phyloP scores from a whole-genome alignment of 1,139 yeast species.

The Pichia sp. region DNA sequence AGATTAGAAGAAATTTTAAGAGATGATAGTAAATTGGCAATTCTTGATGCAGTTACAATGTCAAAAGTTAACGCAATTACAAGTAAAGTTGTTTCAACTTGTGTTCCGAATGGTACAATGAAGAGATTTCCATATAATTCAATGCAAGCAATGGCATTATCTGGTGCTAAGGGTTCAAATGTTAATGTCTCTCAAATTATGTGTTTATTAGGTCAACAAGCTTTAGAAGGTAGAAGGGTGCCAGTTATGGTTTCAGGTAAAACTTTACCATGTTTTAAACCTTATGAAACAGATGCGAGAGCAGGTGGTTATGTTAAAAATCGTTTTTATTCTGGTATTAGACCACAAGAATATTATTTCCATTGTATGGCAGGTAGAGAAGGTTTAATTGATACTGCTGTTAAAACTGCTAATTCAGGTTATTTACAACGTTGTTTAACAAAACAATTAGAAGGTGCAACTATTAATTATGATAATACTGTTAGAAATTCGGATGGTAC shows the following conservation, averaged over 20 bases:
- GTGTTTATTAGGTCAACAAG: constrained; percentile 99
- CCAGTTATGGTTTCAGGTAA: constrained; percentile 99
- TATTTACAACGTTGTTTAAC: constrained; percentile 98
- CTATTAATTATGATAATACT: constrained; percentile 87
- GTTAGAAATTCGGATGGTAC: constrained; percentile 96
- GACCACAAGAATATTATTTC: constrained; percentile 99
- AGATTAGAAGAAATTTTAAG: constrained; percentile 92
- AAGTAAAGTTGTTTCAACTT: constrained; percentile 83
- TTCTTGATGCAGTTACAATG: constrained; percentile 93
- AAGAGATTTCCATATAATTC: constrained; percentile 92
- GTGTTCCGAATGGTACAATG: constrained; percentile 96
- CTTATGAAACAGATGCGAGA: constrained; percentile 93
- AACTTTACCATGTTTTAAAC: constrained; percentile 92
- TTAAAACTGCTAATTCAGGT: constrained; percentile 97
- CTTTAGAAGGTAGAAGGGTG: constrained; percentile 97
- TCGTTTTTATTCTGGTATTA: constrained; percentile 95
- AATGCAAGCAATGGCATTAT: constrained; percentile 98
- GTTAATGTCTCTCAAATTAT: constrained; percentile 98
- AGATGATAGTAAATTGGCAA: constrained; percentile 87
- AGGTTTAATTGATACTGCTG: constrained; percentile 99
- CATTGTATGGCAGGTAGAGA: constrained; percentile 99
- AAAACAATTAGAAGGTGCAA: constrained; percentile 96
- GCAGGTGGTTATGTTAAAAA: constrained; percentile 99
- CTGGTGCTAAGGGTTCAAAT: constrained; percentile 98
- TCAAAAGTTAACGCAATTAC: constrained; percentile 90